Evolutionary conservation across 1,284 basidiomycete species (phyloP), one percentile per base, ranked within the genome.

Genomic region (Coniferiporia sulphurascens): DNA sequence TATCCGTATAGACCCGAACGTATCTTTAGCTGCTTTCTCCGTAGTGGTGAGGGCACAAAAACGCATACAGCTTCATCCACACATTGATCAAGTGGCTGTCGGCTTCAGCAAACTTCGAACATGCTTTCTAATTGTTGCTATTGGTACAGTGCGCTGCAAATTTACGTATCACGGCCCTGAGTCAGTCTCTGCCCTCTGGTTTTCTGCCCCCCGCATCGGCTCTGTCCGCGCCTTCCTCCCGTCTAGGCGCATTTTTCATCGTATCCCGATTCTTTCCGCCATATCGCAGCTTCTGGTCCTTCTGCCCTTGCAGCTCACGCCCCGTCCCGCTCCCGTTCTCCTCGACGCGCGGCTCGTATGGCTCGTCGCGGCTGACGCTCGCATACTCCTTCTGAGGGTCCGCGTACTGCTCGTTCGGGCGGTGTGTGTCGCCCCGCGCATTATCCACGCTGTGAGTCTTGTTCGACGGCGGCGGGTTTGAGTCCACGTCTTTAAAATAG

Each of bases 401-500:
- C 10, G 56, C 56, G 36, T 58, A 62, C 44, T 62, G 60, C 38
- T 62, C 51, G 48, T 62, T 52, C 45, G 60, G 60, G 10, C 60
- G 51, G 27, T 62, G 56, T 44, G 48, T 50, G 17, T 49, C 60
- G 19, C 46, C 59, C 34, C 43, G 27, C 44, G 21, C 38, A 13
- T 54, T 48, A 17, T 52, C 55, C 19, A 62, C 60, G 7, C 41
- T 38, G 46, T 58, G 50, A 2, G 60, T 62, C 43, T 56, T 62
- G 13, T 43, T 21, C n/a, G 60, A 58, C n/a, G 35, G 15, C 15
- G 60, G 60, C 5, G 52, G 46, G 19, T 27, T 58, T 36, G 45
- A 44, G 38, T 62, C 60, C 17, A 62, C 60, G 2, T 62, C 60
- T 19, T 62, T 62, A 51, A 55, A 58, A 36, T 62, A 62, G 32